Evolutionary conservation across 495 filamentous ascomycete genomes (phyloP).

Genomic region (Talaromyces adpressus): DNA sequence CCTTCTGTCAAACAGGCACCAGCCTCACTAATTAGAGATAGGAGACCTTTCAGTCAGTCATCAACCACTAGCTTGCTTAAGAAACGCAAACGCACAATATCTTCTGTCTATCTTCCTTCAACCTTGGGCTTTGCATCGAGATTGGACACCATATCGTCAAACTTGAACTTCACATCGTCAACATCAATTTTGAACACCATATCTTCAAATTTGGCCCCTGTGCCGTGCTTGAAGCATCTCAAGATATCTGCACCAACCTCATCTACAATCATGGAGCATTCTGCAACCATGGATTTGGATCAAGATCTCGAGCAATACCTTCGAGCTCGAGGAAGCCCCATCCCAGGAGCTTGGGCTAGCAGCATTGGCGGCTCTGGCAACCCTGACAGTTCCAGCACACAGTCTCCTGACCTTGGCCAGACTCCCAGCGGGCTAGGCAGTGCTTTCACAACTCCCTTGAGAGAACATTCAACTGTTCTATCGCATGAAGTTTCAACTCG

Average conservation of each 20-base stretch:
- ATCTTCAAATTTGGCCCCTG: background rate
- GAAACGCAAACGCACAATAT: slow-evolving; percentile 3
- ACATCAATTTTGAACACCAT: background rate
- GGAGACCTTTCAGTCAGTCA: background rate
- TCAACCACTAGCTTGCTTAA: background rate
- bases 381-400: background rate
- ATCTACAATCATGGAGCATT: background rate
- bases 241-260: background rate
- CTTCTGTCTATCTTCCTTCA: background rate
- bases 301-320: background rate
- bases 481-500: background rate
- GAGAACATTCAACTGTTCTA: background rate
- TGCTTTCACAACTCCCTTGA: background rate
- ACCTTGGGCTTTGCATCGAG: background rate
- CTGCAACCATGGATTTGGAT: background rate
- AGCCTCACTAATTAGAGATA: background rate
- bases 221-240: background rate
- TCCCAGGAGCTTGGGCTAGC: background rate
- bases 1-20: background rate
- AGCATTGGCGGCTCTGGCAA: background rate
- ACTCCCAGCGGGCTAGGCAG: background rate
- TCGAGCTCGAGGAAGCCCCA: slow-evolving; percentile 4
- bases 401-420: background rate
- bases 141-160: background rate
- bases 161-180: background rate